phyloP scores from a whole-genome alignment of 495 filamentous ascomycete genomes.

The Aspergillus homomorphus region DNA sequence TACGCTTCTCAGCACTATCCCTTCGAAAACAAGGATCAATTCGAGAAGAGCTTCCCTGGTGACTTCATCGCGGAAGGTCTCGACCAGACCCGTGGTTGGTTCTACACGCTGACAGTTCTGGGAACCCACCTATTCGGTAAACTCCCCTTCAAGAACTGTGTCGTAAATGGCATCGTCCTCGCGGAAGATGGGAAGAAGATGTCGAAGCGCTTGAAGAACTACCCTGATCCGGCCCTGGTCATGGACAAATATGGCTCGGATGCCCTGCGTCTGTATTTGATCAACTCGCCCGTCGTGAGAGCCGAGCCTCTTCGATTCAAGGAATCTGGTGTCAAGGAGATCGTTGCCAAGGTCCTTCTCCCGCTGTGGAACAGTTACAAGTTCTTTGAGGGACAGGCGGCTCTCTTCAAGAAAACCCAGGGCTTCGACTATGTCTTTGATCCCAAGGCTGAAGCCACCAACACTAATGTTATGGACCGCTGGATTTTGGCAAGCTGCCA shows the following conservation, averaged over 20 bases:
- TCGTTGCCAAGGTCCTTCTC: constrained; percentile 88
- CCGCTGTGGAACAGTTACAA: constrained; percentile 98
- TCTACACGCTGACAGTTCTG: constrained; percentile 88
- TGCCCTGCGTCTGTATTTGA: constrained; percentile 89
- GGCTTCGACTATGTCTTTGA: constrained; percentile 77
- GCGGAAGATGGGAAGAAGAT: constrained; percentile 98
- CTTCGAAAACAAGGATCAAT: constrained; percentile 85
- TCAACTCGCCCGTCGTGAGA: constrained; percentile 95
- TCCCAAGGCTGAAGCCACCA: constrained; percentile 64
- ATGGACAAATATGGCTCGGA: constrained; percentile 92
- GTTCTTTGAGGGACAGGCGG: constrained; percentile 96
- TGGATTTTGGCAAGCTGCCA: constrained; percentile 96
- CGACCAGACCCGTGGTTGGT: constrained; percentile 95
- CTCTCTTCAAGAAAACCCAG: constrained; percentile 85
- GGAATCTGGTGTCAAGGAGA: constrained; percentile 90
- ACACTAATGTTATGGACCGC: constrained; percentile 92
- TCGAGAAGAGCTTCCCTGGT: constrained; percentile 80
- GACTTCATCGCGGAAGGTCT: constrained; percentile 98
- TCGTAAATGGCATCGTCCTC: constrained; percentile 94
- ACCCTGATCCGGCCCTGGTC: constrained; percentile 82
- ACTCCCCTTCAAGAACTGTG: constrained; percentile 92
- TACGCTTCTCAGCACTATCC: constrained; percentile 93
- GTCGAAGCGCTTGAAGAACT: constrained; percentile 97
- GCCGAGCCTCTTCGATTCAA: constrained; percentile 91
- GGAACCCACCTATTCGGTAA: constrained; percentile 87